Conservation (phyloP, 176 grass and related monocot genomes). For the Melocanna baccifera region DNA sequence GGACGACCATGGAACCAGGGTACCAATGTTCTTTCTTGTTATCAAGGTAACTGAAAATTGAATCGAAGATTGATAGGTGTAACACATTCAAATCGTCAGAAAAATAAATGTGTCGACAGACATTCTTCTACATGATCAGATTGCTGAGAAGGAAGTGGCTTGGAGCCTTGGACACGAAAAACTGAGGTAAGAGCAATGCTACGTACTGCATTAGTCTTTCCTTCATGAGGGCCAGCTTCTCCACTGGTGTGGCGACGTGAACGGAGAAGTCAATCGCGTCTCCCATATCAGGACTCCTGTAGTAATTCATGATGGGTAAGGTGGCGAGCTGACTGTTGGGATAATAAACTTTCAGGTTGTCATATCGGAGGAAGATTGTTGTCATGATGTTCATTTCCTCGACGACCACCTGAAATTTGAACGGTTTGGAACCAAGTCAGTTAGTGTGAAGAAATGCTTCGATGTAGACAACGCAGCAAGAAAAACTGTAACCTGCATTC, state of each 20-base stretch:
- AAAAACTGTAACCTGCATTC: slow-evolving; percentile 56
- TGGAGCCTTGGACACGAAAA: background rate
- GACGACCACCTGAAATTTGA: slow-evolving; percentile 61
- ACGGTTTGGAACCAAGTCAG: slow-evolving; percentile 13
- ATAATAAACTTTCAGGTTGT: slow-evolving; percentile 89
- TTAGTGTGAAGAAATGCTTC: background rate
- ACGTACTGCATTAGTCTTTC: slow-evolving; percentile 73
- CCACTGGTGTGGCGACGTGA: slow-evolving; percentile 69
- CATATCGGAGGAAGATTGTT: slow-evolving; percentile 89
- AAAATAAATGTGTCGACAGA: too few relatives aligned
- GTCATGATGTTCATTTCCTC: slow-evolving; percentile 99
- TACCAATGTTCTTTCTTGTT: slow-evolving; percentile 98
- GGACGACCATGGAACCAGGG: slow-evolving; percentile 62
- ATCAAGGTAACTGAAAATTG: slow-evolving; percentile 61
- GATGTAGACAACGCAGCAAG: background rate
- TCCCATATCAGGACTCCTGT: slow-evolving; percentile 95
- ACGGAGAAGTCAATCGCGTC: slow-evolving; percentile 73
- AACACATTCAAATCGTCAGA: background rate
- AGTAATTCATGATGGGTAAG: slow-evolving; percentile 75
- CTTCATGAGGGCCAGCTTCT: slow-evolving; percentile 87
- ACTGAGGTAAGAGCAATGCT: background rate
- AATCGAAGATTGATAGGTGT: background rate
- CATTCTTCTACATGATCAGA: background rate
- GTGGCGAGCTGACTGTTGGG: slow-evolving; percentile 74
- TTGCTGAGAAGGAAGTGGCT: background rate